These are phyloP conservation scores for Corrigiola litoralis DNA, from an alignment of 179 eudicot genomes.

Conservation along the genomic window DNA sequence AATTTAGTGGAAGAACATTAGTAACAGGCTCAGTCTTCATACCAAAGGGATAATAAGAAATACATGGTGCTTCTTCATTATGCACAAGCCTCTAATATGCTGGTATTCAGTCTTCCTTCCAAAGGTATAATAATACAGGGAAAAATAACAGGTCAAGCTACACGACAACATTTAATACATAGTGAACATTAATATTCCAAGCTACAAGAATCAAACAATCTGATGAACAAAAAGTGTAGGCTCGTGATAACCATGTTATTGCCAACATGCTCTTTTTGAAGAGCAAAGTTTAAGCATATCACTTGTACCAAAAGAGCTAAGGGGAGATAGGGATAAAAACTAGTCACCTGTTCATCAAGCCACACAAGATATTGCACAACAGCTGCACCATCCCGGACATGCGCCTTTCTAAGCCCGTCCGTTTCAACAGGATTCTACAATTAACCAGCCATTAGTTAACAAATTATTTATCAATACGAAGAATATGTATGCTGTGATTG, in stretches of 20 bases:
- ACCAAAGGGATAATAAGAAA: too few relatives aligned
- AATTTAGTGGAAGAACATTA: too few relatives aligned
- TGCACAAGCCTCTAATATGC: too few relatives aligned
- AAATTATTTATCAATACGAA: background rate
- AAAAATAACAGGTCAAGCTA: too few relatives aligned
- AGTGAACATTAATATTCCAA: too few relatives aligned
- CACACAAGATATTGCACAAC: slow-evolving; percentile 93
- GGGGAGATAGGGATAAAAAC: background rate
- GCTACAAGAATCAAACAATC: too few relatives aligned
- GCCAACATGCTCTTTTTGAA: background rate
- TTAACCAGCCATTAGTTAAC: slow-evolving; percentile 11
- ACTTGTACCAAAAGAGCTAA: background rate
- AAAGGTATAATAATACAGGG: too few relatives aligned
- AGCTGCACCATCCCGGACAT: slow-evolving; percentile 97
- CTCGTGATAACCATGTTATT: background rate
- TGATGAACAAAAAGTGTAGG: background rate
- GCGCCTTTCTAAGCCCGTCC: slow-evolving; percentile 82
- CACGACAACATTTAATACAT: too few relatives aligned
- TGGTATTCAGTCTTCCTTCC: too few relatives aligned
- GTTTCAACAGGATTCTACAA: slow-evolving; percentile 87
- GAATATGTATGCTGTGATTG: background rate
- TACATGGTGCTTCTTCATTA: too few relatives aligned
- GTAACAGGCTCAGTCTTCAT: too few relatives aligned
- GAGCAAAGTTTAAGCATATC: background rate
- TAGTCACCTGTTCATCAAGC: slow-evolving; percentile 88